Conservation (phyloP, 495 filamentous ascomycete genomes). For the Cetradonia linearis region DNA sequence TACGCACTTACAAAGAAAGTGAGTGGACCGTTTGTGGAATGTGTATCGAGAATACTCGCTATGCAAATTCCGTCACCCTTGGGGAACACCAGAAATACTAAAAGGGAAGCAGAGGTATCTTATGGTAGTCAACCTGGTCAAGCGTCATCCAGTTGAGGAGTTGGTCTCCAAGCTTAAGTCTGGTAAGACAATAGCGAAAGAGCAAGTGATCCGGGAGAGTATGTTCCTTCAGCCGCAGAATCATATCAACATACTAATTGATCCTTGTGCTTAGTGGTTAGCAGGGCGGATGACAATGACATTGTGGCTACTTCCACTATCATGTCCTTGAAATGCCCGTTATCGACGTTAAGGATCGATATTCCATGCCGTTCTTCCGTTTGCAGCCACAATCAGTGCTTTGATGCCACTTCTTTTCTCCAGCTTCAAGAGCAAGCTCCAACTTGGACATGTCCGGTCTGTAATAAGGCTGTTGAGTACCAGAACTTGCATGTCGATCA, state of each 20-base stretch:
- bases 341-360: conserved; percentile 73
- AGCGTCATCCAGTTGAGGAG: conserved; percentile 56
- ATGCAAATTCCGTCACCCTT: background rate
- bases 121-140: conserved; percentile 62
- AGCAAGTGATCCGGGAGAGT: conserved; percentile 78
- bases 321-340: conserved; percentile 84
- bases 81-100: conserved; percentile 9
- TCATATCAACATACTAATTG: background rate
- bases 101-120: conserved; percentile 56
- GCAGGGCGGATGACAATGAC: conserved; percentile 74
- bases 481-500: conserved; percentile 77
- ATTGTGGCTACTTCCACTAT: conserved; percentile 77
- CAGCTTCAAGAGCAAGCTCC: conserved; percentile 92
- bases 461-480: conserved; percentile 72
- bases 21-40: conserved; percentile 17
- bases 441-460: conserved; percentile 89
- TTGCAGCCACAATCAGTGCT: conserved; percentile 89
- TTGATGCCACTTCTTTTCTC: conserved; percentile 87
- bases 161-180: conserved; percentile 58
- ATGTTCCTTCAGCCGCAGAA: conserved; percentile 29
- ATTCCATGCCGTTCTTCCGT: conserved; percentile 67
- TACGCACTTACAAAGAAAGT: conserved; percentile 89
- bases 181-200: conserved; percentile 64
- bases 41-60: background rate
- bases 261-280: conserved; percentile 49